These are phyloP conservation scores for Plectranthus barbatus DNA, from an alignment of 257 asterid species.

Conservation along the genomic window DNA sequence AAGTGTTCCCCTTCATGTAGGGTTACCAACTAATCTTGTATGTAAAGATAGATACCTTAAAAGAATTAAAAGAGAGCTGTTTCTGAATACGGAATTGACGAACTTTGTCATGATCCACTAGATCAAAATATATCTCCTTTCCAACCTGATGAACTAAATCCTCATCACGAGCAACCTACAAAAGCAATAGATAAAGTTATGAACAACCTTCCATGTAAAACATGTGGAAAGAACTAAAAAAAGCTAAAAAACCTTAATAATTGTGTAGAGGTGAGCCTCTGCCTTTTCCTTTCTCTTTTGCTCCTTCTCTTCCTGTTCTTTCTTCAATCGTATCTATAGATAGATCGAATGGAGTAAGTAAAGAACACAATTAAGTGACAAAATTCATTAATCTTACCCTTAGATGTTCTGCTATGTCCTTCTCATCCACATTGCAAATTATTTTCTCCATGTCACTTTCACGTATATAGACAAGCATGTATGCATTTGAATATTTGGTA, in stretches of 20 bases:
- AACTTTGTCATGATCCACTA: constrained; percentile 87
- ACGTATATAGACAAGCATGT: constrained; percentile 84
- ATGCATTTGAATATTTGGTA: constrained; percentile 75
- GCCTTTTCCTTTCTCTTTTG: constrained; percentile 72
- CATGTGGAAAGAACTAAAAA: neutral
- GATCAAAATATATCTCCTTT: constrained; percentile 71
- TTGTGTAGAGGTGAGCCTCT: constrained; percentile 79
- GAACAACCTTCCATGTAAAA: neutral
- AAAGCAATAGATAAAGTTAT: neutral
- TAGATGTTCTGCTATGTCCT: constrained; percentile 77
- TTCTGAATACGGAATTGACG: constrained; percentile 74
- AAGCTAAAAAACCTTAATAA: constrained; percentile 49
- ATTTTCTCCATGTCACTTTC: constrained; percentile 71
- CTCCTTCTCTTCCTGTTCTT: constrained; percentile 78
- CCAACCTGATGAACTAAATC: constrained; percentile 76
- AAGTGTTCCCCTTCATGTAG: neutral
- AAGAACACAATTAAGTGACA: constrained; percentile 3
- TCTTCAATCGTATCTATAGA: constrained; percentile 62
- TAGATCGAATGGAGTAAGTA: constrained; percentile 8
- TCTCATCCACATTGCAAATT: constrained; percentile 75
- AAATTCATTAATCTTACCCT: constrained; percentile 39
- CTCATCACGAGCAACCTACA: constrained; percentile 75
- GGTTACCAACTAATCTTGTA: neutral
- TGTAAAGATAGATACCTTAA: constrained; percentile 46
- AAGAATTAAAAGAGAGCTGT: constrained; percentile 48